Base-by-base conservation (phyloP, 2,329 filamentous ascomycete genomes). In the Talaromyces marneffei region DNA sequence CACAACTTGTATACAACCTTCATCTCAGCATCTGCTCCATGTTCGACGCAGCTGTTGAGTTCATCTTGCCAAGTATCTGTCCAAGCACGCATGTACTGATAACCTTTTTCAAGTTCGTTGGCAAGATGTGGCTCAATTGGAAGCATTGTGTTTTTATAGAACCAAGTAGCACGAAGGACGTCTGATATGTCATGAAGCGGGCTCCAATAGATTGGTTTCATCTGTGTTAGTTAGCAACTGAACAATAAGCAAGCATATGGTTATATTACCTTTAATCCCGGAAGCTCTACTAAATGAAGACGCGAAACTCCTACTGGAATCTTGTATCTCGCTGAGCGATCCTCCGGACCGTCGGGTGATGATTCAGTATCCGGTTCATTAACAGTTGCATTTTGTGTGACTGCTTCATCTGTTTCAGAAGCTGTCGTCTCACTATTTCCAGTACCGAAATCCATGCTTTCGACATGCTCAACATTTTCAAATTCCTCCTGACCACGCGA, bases 201-300 rank as follows among this genome's bases (percentile, higher is more conserved):
- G 18, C 89, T 92, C 94, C 94, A 99, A 72, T 99, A 99, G 63
- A 97, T 97, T 0, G 94, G 94, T 73, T 92, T 91, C 92, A 99
- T 96, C 69, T 90, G 83, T 4, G 18, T 37, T 7, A 35, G 10
- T 64, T 23, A 60, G 54, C 16, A 16, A 16, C 4, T 53, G 6
- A 6, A 54, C 35, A 18, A 57, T 18, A 50, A 23, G 3, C 23
- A 8, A 50, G 10, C 12, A 5, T 42, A 55, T 18, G 59, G 31
- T 48, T 50, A 50, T 35, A 35, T 62, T 68, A 75, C 73, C 69
- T 77, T 79, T 61, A 96, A 77, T 58, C 84, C 84, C 23, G 93
- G 92, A 67, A 97, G 81, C 62, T 90, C 87, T 1, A 97, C 93
- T 69, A 92, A 84, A 72, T 99, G 93, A 62, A 99, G 80, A 66